phyloP scores from a whole-genome alignment of 2,329 filamentous ascomycete species.

The Albophoma yamanashiensis region DNA sequence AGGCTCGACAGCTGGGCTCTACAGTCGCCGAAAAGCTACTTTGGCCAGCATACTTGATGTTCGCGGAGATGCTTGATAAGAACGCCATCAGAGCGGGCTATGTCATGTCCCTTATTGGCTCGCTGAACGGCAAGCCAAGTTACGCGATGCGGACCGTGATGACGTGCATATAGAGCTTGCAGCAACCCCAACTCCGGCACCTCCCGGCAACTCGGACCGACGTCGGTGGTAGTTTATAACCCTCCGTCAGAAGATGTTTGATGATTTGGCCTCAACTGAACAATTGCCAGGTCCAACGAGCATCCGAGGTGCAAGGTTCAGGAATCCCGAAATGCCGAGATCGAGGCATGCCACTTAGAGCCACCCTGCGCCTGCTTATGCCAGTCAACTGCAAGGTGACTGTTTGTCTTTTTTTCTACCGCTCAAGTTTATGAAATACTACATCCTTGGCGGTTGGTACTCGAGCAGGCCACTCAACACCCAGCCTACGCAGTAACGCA shows the following conservation, averaged over 20 bases:
- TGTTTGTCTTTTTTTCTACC: no score
- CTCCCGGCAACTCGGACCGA: background rate
- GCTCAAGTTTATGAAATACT: background rate
- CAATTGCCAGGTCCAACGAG: background rate
- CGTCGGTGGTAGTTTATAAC: background rate
- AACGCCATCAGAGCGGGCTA: background rate
- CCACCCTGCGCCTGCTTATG: no score
- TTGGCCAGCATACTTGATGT: background rate
- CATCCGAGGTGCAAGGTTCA: background rate
- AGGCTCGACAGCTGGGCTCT: no score
- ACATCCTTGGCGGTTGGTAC: background rate
- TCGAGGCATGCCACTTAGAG: no score
- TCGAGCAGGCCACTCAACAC: background rate
- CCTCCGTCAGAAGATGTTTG: background rate
- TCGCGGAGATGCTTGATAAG: background rate
- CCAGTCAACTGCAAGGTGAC: no score
- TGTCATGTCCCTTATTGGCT: background rate
- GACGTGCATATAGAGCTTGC: background rate
- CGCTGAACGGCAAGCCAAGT: background rate
- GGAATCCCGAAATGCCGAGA: background rate
- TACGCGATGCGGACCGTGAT: background rate
- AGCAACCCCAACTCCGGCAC: background rate
- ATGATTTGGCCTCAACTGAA: background rate
- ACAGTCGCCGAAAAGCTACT: background rate
- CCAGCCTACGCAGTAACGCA: background rate